phyloP scores from a whole-genome alignment of 495 filamentous ascomycete genomes.

The Aspergillus baeticus region DNA sequence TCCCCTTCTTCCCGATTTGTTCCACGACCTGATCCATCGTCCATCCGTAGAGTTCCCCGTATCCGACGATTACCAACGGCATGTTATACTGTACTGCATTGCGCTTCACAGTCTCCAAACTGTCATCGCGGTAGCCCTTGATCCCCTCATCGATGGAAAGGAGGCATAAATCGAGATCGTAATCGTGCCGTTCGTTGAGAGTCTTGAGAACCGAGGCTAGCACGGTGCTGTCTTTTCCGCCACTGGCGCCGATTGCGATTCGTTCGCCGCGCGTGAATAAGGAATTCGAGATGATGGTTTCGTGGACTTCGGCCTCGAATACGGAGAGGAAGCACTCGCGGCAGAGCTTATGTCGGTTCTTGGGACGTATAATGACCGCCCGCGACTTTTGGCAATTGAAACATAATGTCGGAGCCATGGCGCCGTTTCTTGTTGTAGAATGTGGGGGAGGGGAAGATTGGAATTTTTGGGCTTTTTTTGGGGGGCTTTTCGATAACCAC shows the following conservation, averaged over 20 bases:
- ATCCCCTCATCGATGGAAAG: conserved; percentile 97
- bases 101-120: conserved; percentile 90
- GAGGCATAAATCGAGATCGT: conserved; percentile 81
- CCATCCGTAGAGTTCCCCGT: conserved; percentile 95
- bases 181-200: conserved; percentile 83
- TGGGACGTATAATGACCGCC: conserved; percentile 88
- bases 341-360: conserved; percentile 91
- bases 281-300: conserved; percentile 75
- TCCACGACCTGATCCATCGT: conserved; percentile 98
- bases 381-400: conserved; percentile 70
- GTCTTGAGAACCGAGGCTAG: conserved; percentile 93
- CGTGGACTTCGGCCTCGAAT: conserved; percentile 92
- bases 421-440: conserved; percentile 1
- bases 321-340: conserved; percentile 78
- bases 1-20: conserved; percentile 95
- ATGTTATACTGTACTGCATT: conserved; percentile 89
- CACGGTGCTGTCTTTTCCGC: conserved; percentile 97
- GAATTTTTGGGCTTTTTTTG: background rate
- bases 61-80: conserved; percentile 86
- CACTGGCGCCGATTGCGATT: conserved; percentile 92
- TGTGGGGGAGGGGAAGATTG: conserved; percentile 8
- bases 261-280: conserved; percentile 84
- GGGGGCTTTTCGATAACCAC: conserved; percentile 1
- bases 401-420: conserved; percentile 64
- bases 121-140: conserved; percentile 93